These are phyloP conservation scores for Rossbeevera mucosa DNA, from an alignment of 768 basidiomycete genomes.

Conservation along the genomic window DNA sequence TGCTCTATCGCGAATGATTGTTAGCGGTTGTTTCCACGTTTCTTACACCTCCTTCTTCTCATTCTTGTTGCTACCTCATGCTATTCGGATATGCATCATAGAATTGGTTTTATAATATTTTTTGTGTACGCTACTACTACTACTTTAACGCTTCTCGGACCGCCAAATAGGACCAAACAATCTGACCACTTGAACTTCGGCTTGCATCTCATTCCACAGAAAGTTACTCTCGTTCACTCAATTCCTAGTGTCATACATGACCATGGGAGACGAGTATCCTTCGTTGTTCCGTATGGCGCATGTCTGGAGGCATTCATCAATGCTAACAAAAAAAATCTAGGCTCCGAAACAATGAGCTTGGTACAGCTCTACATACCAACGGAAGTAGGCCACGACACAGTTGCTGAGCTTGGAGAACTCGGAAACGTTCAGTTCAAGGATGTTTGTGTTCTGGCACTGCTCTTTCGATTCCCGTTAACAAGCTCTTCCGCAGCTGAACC, in stretches of 20 bases:
- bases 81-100: background rate
- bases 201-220: background rate
- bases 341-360: conserved; percentile 97
- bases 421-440: conserved; percentile 98
- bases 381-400: conserved; percentile 96
- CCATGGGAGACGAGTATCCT: conserved; percentile 77
- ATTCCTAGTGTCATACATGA: background rate
- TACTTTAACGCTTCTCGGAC: background rate
- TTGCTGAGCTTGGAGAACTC: conserved; percentile 91
- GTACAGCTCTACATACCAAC: conserved; percentile 96
- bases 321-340: conserved; percentile 37
- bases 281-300: conserved; percentile 65
- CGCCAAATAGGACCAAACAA: conserved; percentile 25
- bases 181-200: background rate
- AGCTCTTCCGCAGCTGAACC: conserved; percentile 66
- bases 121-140: background rate
- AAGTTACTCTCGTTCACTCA: background rate
- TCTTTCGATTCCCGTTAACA: conserved; percentile 3
- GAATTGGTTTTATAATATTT: background rate
- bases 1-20: conserved; percentile 29
- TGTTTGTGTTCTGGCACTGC: conserved; percentile 44
- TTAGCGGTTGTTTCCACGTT: conserved; percentile 29
- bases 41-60: conserved; percentile 8
- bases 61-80: conserved; percentile 6
- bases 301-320: background rate